These are phyloP conservation scores for Mortierella sp. DNA, from an alignment of 371 early-diverging fungal species.

Conservation along the genomic window DNA sequence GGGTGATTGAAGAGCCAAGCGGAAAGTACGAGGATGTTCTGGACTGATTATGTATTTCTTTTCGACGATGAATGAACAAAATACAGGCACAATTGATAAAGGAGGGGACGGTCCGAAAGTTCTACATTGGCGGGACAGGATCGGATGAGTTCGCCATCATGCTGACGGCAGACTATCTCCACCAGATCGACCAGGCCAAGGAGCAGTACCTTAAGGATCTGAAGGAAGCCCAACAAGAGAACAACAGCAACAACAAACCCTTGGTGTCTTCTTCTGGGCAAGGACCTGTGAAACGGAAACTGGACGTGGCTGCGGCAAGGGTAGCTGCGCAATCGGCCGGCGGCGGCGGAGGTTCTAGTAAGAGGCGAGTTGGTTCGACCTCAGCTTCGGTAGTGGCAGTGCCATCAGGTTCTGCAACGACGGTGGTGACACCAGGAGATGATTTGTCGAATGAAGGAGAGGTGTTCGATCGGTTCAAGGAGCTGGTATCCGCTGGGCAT, in stretches of 20 bases:
- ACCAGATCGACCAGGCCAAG: slow-evolving; percentile 43
- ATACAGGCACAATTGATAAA: slow-evolving; percentile 46
- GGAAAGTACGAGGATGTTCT: too few species aligned
- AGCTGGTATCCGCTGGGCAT: slow-evolving; percentile 28
- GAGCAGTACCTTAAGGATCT: slow-evolving; percentile 40
- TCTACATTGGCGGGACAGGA: slow-evolving; percentile 54
- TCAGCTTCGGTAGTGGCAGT: neutral
- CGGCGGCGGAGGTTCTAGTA: neutral
- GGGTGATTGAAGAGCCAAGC: too few species aligned
- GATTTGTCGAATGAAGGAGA: neutral
- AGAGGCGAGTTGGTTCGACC: neutral
- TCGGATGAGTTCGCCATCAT: slow-evolving; percentile 58
- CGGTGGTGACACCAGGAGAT: neutral
- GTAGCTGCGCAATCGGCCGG: neutral
- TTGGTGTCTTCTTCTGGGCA: too few species aligned
- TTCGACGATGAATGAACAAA: neutral
- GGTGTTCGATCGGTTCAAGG: slow-evolving; percentile 46
- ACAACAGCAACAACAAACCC: neutral
- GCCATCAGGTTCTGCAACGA: too few species aligned
- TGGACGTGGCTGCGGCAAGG: neutral
- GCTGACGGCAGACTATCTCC: slow-evolving; percentile 44
- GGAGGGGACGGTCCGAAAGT: slow-evolving; percentile 39
- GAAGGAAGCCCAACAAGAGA: neutral
- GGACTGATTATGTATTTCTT: neutral
- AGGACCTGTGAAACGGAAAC: slow-evolving; percentile 10